These are phyloP conservation scores for Flaveria floridana DNA, from an alignment of 140 eudicot genomes.

Conservation along the genomic window DNA sequence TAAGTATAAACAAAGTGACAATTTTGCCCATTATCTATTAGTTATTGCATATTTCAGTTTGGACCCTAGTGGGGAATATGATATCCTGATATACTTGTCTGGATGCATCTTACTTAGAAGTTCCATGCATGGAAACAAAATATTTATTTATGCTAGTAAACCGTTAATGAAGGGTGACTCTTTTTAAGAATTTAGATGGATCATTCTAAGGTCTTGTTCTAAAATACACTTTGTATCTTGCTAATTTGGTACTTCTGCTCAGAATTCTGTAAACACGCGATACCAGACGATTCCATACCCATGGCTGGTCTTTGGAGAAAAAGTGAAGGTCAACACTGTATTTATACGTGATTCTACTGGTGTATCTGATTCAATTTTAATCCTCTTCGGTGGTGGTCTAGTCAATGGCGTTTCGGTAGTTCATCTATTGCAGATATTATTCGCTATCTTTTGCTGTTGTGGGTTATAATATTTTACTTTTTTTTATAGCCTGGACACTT, in stretches of 20 bases:
- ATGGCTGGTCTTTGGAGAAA: conserved; percentile 96
- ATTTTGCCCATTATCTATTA: background rate
- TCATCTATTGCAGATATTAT: conserved; percentile 10
- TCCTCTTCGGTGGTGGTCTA: conserved; percentile 89
- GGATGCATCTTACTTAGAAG: conserved; percentile 8
- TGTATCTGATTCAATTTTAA: conserved; percentile 85
- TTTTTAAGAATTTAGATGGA: background rate
- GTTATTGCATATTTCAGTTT: conserved; percentile 6
- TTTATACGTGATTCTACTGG: conserved; percentile 97
- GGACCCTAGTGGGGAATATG: conserved; percentile 5
- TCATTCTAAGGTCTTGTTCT: background rate
- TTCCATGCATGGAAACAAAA: conserved; percentile 6
- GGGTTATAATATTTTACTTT: conserved; percentile 13
- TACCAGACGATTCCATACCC: conserved; percentile 93
- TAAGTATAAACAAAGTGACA: conserved; percentile 39
- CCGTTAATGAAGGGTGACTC: background rate
- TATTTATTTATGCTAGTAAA: conserved; percentile 7
- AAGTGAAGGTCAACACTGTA: conserved; percentile 85
- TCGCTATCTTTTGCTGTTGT: background rate
- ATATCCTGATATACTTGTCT: background rate
- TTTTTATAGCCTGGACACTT: conserved; percentile 74
- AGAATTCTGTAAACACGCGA: conserved; percentile 96
- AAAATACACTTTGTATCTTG: background rate
- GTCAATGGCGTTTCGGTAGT: conserved; percentile 68
- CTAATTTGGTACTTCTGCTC: conserved; percentile 28